Evolutionary conservation across 768 basidiomycete genomes (phyloP).

Genomic region (Leccinum variicolor): DNA sequence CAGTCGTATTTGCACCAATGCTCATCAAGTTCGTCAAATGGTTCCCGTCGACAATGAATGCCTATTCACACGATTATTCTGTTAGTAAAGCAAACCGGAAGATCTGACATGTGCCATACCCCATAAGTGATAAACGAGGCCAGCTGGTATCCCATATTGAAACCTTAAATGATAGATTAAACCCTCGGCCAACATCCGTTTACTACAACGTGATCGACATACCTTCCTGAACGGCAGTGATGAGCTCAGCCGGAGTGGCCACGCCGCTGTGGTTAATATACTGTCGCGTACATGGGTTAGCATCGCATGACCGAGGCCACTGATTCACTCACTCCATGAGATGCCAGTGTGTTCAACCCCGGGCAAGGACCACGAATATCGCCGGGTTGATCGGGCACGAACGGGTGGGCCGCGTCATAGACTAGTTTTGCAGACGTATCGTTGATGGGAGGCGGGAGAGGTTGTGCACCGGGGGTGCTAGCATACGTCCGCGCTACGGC

Average conservation of each 20-base stretch:
- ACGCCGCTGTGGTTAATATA: slow-evolving; percentile 20
- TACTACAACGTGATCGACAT: background rate
- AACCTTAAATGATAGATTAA: slow-evolving; percentile 6
- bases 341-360: slow-evolving; percentile 23
- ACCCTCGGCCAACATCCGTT: background rate
- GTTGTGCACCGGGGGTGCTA: slow-evolving; percentile 23
- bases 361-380: slow-evolving; percentile 27
- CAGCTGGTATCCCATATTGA: slow-evolving; percentile 24
- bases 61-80: slow-evolving; percentile 3
- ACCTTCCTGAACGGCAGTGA: slow-evolving; percentile 24
- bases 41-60: slow-evolving; percentile 27
- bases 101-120: slow-evolving; percentile 3
- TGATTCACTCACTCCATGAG: slow-evolving; percentile 21
- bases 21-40: slow-evolving; percentile 27
- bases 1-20: slow-evolving; percentile 23
- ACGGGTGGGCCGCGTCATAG: slow-evolving; percentile 20
- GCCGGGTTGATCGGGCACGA: slow-evolving; percentile 5
- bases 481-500: slow-evolving; percentile 10
- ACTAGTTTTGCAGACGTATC: slow-evolving; percentile 25
- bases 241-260: slow-evolving; percentile 21
- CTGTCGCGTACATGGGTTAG: slow-evolving; percentile 1
- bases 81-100: background rate
- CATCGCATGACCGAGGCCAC: background rate
- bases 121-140: slow-evolving; percentile 18
- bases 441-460: slow-evolving; percentile 20